Evolutionary conservation across 2,329 filamentous ascomycete species (phyloP).

Genomic region (Pseudogymnoascus sp.): DNA sequence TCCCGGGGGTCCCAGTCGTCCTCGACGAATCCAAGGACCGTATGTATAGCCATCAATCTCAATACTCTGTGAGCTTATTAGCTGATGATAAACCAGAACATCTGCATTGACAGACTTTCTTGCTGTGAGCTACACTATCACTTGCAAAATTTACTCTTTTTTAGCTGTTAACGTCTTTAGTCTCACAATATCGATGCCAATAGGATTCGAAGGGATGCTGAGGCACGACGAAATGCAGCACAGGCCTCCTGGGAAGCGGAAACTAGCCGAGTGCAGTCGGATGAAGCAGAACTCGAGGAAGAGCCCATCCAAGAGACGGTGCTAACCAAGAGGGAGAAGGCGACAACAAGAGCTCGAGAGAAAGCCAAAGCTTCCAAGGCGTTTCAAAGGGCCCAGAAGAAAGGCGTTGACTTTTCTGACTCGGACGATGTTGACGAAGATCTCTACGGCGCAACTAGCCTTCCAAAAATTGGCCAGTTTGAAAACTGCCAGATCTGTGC

Average conservation of each 20-base stretch:
- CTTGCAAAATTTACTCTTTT: neutral
- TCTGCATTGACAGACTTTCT: slow-evolving; percentile 61
- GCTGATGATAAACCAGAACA: slow-evolving; percentile 33
- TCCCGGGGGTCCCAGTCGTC: neutral
- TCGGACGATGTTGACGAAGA: slow-evolving; percentile 32
- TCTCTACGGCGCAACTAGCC: slow-evolving; percentile 28
- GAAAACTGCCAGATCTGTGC: slow-evolving; percentile 79
- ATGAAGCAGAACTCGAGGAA: slow-evolving; percentile 40
- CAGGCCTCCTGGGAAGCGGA: slow-evolving; percentile 22
- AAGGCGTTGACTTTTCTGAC: slow-evolving; percentile 33
- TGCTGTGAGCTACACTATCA: slow-evolving; percentile 38
- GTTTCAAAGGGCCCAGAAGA: slow-evolving; percentile 36
- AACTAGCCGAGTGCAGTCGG: slow-evolving; percentile 17
- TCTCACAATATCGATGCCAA: slow-evolving; percentile 63
- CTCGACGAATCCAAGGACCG: slow-evolving; percentile 26
- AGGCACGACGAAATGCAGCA: slow-evolving; percentile 38
- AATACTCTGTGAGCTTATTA: slow-evolving; percentile 5
- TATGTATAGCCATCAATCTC: slow-evolving; percentile 16
- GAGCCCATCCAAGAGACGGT: neutral
- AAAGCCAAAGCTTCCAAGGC: slow-evolving; percentile 53
- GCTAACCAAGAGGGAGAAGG: slow-evolving; percentile 26
- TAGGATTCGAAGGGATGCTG: slow-evolving; percentile 44
- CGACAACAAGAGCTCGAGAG: slow-evolving; percentile 37
- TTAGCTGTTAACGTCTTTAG: neutral
- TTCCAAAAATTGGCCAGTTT: slow-evolving; percentile 70